Percentiles rank a stretch among this genome's conserved stretches.
These are phyloP conservation scores for Clitocybe nebularis DNA, from an alignment of 1,284 basidiomycete genomes.

Conservation along the genomic window DNA sequence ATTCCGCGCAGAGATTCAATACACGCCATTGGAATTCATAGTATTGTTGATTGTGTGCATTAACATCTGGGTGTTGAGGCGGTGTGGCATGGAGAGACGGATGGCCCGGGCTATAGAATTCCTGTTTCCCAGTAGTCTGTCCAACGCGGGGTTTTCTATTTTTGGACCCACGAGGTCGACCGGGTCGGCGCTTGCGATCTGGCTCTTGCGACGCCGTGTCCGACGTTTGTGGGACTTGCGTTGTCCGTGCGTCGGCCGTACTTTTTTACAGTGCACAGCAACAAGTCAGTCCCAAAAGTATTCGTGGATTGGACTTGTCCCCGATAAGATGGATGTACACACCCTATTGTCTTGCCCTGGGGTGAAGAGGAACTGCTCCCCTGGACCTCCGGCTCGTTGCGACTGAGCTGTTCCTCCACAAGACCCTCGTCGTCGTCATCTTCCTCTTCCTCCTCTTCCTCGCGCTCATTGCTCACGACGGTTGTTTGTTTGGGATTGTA, in stretches of 20 bases:
- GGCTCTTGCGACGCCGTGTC: conserved; percentile 23
- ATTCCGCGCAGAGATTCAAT: conserved; percentile 74
- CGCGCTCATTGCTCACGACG: conserved; percentile 20
- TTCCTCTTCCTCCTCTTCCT: conserved; percentile 49
- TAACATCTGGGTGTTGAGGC: conserved; percentile 47
- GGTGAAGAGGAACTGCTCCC: conserved; percentile 28
- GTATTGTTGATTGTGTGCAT: conserved; percentile 68
- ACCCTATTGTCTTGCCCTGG: conserved; percentile 27
- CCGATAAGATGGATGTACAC: conserved; percentile 14
- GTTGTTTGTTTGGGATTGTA: conserved; percentile 23
- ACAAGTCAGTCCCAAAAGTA: conserved; percentile 10
- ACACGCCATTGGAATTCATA: conserved; percentile 84
- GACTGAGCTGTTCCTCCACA: conserved; percentile 62
- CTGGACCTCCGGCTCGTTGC: conserved; percentile 29
- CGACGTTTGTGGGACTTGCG: conserved; percentile 10
- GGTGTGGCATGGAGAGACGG: conserved; percentile 26
- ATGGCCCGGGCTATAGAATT: conserved; percentile 26
- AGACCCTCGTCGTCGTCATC: conserved; percentile 67
- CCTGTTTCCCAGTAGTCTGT: conserved; percentile 14
- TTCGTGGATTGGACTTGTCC: conserved; percentile 1
- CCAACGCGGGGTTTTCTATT: conserved; percentile 48
- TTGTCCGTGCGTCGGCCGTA: conserved; percentile 16
- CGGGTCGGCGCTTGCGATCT: conserved; percentile 60
- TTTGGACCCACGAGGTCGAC: conserved; percentile 72
- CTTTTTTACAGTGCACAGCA: conserved; percentile 14